Conservation (phyloP, 1,139 yeast genomes). For the Yamadazyma atmosphaerica region DNA sequence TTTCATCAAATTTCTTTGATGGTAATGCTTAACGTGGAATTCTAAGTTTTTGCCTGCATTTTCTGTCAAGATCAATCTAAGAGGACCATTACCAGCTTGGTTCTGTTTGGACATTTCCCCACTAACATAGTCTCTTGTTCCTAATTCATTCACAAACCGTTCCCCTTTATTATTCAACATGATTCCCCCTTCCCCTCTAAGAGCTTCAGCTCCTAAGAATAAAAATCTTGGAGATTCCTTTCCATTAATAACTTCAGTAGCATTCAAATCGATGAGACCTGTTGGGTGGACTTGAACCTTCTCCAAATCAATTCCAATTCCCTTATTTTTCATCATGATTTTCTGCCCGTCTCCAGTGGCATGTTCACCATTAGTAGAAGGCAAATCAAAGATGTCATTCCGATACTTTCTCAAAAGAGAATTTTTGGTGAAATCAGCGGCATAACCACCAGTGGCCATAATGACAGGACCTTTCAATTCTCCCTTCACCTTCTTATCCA, state of each 20-base stretch:
- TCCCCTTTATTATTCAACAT: constrained; percentile 61
- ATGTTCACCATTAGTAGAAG: constrained; percentile 73
- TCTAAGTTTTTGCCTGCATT: constrained; percentile 45
- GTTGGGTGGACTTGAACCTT: constrained; percentile 84
- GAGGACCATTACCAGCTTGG: constrained; percentile 50
- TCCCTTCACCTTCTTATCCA: constrained; percentile 31
- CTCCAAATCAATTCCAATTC: constrained; percentile 68
- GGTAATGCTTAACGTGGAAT: constrained; percentile 66
- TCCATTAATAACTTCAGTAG: constrained; percentile 45
- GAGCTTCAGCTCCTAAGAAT: constrained; percentile 76
- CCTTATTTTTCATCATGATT: constrained; percentile 57
- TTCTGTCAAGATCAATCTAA: constrained; percentile 48
- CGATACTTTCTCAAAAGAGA: constrained; percentile 54
- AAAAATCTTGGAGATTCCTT: constrained; percentile 50
- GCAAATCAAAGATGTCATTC: constrained; percentile 61
- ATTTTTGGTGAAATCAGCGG: constrained; percentile 56
- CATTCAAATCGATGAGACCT: constrained; percentile 69
- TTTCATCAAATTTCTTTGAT: constrained; percentile 63
- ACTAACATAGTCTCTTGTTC: constrained; percentile 69
- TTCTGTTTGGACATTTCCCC: constrained; percentile 53
- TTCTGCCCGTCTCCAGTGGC: constrained; percentile 80
- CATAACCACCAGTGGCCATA: constrained; percentile 81
- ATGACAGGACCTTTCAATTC: constrained; percentile 57
- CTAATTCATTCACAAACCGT: constrained; percentile 71
- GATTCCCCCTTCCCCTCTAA: constrained; percentile 77